Base-by-base conservation (phyloP, 202 grass and related monocot genomes). In the Schoenoplectus triqueter region DNA sequence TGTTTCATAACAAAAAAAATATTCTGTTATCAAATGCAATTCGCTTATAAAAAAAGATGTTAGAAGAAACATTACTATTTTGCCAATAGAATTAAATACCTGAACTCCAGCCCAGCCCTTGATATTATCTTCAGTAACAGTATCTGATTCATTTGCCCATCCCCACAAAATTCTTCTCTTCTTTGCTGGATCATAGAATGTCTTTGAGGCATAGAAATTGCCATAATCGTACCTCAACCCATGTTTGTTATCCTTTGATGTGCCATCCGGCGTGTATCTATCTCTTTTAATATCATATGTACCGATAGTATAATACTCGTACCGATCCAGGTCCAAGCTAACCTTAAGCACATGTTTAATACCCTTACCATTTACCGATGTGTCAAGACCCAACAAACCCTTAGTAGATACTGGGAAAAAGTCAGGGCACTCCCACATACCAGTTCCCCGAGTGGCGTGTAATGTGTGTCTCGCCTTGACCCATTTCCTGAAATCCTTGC, bases 141-240 rank as follows among this genome's bases (percentile, higher is more conserved):
- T 81, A 80, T 94, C 95, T 0, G 95, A 93, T 86, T 97, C 95
- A 21, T 93, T 93, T 10, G 86, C 86, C 94, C 94, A 97, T 0
- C 91, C 91, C 0, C 52, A 47, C 10, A 97, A 83, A 67, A 97
- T 71, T 4, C 91, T 90, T 2, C 91, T 85, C 13, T 49, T 82
- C 68, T 90, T 89, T 11, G 1, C 64, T 0, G 84, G 73, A 39
- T 97, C 94, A n/a, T 86, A 97, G 66, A 97, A 97, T 0, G 94
- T 94, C 88, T 97, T 97, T 2, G 94, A 97, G 4, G 94, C 94
- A 41, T 97, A 97, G 73, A 91, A 95, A 87, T 98, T 93, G 6
- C 95, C 95, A 19, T 94, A 94, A 83, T 98, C 95, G 2, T 90
- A 95, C 1, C 91, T 82, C 2, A 88, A 64, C 0, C 61, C 86